These are phyloP conservation scores for Stagonosporopsis cucurbitacearum DNA, from an alignment of 2,329 filamentous ascomycete species.

Conservation along the genomic window DNA sequence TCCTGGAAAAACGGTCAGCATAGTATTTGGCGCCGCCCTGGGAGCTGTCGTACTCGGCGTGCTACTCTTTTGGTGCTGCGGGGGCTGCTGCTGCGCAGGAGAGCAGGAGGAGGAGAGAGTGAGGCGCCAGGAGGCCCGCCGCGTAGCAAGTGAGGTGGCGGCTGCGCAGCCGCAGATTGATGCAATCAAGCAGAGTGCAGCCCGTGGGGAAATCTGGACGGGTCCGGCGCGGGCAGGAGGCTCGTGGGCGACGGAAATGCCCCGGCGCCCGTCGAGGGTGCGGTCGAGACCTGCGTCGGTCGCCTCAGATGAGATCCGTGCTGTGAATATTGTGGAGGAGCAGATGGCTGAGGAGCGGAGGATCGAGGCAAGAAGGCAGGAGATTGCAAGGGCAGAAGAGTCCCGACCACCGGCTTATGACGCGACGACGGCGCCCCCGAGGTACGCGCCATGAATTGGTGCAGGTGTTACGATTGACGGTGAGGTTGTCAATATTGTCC, in stretches of 20 bases:
- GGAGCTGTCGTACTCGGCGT: not conserved
- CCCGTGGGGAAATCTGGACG: not conserved
- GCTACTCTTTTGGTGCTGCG: conserved; percentile 1
- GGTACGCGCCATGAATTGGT: conserved; percentile 17
- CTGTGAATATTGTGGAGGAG: not conserved
- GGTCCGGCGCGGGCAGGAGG: not conserved
- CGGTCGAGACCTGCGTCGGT: not conserved
- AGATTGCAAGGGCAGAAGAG: not conserved
- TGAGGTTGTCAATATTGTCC: not conserved
- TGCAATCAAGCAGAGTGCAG: conserved; percentile 1
- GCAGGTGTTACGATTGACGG: not conserved
- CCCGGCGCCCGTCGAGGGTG: not conserved
- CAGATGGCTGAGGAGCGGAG: not conserved
- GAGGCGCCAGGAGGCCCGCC: not conserved
- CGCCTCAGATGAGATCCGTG: not conserved
- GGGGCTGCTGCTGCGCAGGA: not conserved
- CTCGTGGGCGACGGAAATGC: not conserved
- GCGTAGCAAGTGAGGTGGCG: not conserved
- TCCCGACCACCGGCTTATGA: not conserved
- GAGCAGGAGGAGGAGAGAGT: not conserved
- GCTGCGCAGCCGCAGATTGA: not conserved
- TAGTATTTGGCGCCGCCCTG: not conserved
- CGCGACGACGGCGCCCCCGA: conserved; percentile 20
- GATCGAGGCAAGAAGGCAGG: not conserved
- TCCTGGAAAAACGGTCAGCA: conserved; percentile 1